A percentile compares a stretch with the other conserved stretches of the same genome.
These are phyloP conservation scores for Parafenestella ontariensis DNA, from an alignment of 2,329 filamentous ascomycete genomes.

Conservation along the genomic window DNA sequence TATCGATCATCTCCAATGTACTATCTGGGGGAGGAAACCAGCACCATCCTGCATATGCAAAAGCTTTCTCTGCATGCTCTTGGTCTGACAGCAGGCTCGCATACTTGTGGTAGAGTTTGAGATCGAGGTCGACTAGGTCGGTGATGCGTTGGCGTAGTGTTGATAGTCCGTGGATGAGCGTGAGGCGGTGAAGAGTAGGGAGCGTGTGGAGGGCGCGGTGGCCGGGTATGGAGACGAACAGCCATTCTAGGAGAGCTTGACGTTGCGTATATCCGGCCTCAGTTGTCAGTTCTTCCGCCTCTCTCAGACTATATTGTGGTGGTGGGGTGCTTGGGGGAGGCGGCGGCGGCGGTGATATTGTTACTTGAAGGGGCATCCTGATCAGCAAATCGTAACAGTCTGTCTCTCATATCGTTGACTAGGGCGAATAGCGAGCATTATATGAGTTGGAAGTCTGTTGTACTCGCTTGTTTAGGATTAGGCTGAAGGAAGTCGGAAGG, in stretches of 20 bases:
- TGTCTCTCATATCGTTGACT: background rate
- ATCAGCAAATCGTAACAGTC: background rate
- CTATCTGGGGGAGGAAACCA: background rate
- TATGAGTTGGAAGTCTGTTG: background rate
- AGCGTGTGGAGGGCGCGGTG: background rate
- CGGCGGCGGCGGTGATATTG: background rate
- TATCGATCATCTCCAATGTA: background rate
- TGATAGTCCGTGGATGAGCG: background rate
- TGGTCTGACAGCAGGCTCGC: background rate
- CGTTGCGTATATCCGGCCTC: background rate
- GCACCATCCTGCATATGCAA: background rate
- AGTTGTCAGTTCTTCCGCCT: background rate
- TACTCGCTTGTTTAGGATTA: background rate
- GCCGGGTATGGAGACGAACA: background rate
- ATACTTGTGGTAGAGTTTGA: constrained; percentile 2
- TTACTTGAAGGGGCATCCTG: too few species aligned
- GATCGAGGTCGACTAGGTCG: background rate
- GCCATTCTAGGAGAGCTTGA: background rate
- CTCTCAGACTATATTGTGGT: background rate
- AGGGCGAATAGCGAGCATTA: background rate
- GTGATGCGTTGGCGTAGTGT: background rate
- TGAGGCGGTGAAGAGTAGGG: background rate
- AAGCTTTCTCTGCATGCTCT: background rate
- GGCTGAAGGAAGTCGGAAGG: background rate
- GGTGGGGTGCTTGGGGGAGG: background rate